Evolutionary conservation across 75 land plant genomes (phyloP), one percentile per base, ranked within the genome.

Genomic region (Isoetes taiwanensis): DNA sequence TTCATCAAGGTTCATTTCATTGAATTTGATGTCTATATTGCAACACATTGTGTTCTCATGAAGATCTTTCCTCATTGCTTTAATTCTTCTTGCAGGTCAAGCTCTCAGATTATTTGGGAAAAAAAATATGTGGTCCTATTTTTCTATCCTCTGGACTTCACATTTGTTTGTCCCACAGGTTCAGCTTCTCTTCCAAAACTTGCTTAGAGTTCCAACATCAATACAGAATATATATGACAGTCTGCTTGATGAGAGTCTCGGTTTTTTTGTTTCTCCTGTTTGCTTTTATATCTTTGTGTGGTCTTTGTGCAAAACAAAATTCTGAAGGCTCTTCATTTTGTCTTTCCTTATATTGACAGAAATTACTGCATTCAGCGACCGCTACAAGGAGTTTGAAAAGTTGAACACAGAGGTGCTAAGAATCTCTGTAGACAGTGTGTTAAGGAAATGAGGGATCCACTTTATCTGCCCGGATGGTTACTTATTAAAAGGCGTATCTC

Each of bases 351-450:
- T 28, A 6, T 32, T 70, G 65, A n/a, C 83, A 93, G 98, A 93
- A 61, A 87, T 93, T 41, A 93, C 98, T 69, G 95, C 98, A 56
- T 91, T 91, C 74, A 91, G 97, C 64, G 97, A 91, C 72, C 77
- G 88, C 10, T 34, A 87, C 63, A 64, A 41, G 8, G 97, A 86
- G 30, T 91, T 91, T 71, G 77, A 86, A 69, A 78, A 81, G 76
- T 33, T 87, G 35, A 81, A 91, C 76, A 87, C 95, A 20, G 97
- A 91, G 65, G 53, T 91, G 17, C 75, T 91, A 58, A 94, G 88
- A 59, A 89, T 91, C 43, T 91, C 97, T 4, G 43, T 73, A 58
- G 97, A 91, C 78, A 91, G 97, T 77, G 94, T 86, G 75, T 94
- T 91, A 79, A 68, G 86, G n/a, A 10, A 19, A 11, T 4, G 24